A percentile compares a stretch with the other conserved stretches of the same genome.
phyloP scores from a whole-genome alignment of 805 yeast species.

The Jamesozyma piceae region DNA sequence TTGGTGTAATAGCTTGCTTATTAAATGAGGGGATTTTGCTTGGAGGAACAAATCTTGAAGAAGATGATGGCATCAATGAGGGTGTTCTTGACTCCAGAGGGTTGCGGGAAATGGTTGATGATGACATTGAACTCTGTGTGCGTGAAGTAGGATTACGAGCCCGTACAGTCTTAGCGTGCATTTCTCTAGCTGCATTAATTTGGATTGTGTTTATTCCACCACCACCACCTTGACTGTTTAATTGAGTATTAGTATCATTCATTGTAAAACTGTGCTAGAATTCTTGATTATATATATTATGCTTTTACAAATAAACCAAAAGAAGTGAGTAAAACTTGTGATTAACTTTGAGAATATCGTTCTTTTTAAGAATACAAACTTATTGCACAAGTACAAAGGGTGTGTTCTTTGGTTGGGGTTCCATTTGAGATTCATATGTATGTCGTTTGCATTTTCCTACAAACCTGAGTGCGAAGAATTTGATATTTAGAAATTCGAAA shows the following conservation, averaged over 20 bases:
- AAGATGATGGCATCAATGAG: neutral
- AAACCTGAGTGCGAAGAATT: too few relatives aligned
- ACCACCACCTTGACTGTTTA: neutral
- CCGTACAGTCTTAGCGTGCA: conserved; percentile 37
- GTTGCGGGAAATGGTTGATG: neutral
- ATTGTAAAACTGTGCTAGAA: neutral
- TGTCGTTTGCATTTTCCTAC: too few relatives aligned
- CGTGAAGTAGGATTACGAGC: conserved; percentile 25
- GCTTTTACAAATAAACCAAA: too few relatives aligned
- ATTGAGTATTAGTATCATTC: neutral
- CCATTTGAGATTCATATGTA: too few relatives aligned
- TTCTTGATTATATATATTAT: too few relatives aligned
- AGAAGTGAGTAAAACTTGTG: too few relatives aligned
- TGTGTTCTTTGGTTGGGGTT: too few relatives aligned
- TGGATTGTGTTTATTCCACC: conserved; percentile 46
- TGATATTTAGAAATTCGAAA: too few relatives aligned
- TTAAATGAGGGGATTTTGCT: neutral
- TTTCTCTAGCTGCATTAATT: conserved; percentile 52
- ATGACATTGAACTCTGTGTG: too few relatives aligned
- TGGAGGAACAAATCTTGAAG: neutral
- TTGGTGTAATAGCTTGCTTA: conserved; percentile 1
- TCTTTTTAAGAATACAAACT: too few relatives aligned
- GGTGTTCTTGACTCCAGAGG: neutral
- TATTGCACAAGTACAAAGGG: too few relatives aligned
- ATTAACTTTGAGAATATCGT: too few relatives aligned